Percentiles rank a stretch among this genome's conserved stretches.
Conservation (phyloP, 805 yeast genomes). For the Suhomyces sp. region DNA sequence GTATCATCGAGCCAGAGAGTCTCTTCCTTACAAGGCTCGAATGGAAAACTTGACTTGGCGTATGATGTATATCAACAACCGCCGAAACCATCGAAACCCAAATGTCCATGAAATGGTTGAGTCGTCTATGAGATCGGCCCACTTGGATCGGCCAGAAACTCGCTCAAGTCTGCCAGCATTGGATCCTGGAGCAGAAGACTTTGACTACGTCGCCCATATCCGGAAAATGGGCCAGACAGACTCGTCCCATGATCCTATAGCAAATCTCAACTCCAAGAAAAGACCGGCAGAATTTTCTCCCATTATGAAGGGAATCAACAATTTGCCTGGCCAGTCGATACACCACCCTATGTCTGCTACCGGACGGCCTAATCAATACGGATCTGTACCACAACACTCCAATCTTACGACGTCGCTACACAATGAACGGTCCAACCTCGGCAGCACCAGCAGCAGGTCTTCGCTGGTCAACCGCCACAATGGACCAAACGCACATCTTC, state of each 20-base stretch:
- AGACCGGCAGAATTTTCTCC: constrained; percentile 24
- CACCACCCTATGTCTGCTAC: background rate
- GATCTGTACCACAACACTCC: constrained; percentile 3
- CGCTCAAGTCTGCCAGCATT: background rate
- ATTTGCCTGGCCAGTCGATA: background rate
- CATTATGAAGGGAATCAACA: constrained; percentile 7
- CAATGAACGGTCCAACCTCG: constrained; percentile 10
- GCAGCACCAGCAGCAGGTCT: background rate
- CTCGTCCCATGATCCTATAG: background rate
- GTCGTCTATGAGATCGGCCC: background rate
- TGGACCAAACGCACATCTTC: background rate
- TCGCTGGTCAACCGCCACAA: background rate
- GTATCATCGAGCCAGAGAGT: constrained; percentile 72
- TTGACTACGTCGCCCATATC: constrained; percentile 64
- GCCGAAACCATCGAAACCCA: background rate
- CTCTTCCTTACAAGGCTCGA: constrained; percentile 69
- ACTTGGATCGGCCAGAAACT: background rate
- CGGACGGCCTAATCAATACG: background rate
- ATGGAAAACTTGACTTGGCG: constrained; percentile 90
- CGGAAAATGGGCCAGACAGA: constrained; percentile 50
- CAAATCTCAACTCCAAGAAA: constrained; percentile 10
- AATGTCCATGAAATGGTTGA: background rate
- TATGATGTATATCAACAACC: constrained; percentile 58
- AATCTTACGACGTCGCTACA: constrained; percentile 15
- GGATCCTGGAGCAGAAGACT: constrained; percentile 42